Base-by-base conservation (phyloP, 768 basidiomycete genomes). In the Leucocoprinus leucothites region DNA sequence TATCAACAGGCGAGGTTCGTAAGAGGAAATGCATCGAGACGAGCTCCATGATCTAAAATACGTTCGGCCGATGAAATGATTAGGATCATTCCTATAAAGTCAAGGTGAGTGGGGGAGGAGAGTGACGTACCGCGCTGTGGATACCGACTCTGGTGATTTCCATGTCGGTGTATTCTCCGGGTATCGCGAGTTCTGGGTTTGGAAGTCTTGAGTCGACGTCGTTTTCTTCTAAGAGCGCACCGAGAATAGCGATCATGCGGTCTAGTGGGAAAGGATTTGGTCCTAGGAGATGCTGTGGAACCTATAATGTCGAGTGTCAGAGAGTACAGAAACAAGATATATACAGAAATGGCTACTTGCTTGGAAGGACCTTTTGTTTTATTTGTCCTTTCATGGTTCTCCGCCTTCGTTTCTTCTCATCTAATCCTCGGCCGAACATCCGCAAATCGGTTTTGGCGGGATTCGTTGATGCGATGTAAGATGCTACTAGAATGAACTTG, bases 381-480 rank as follows among this genome's bases (percentile, higher is more conserved):
- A n/a, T 61, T 62, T 8, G 71, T 70, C 56, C 68, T 76, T 16
- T 67, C 65, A 8, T 65, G n/a, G n/a, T 72, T 24, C 76, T 73
- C 58, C 82, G 77, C 67, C 79, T 79, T 58, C 76, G 74, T 63
- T 78, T 81, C 56, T 81, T 82, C 65, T 89, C 89, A 51, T 87
- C 85, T 24, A 81, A 56, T 1, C 84, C 87, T 13, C 93, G 67
- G 3, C 89, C 87, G 68, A 97, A 92, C 81, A 96, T 86, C 35
- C 89, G 75, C 59, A 91, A 34, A 68, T 95, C 94, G 8, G 84
- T 85, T 63, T 84, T 87, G 0, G 85, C 68, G 1, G 94, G 93
- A 63, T 96, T 97, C 40, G 86, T 88, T 40, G 91, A 91, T 4
- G 92, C 91, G 38, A 94, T 69, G 64, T 86, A 96, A 1, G 86